phyloP scores from a whole-genome alignment of 805 yeast genomes.

The Lachancea fermentati region DNA sequence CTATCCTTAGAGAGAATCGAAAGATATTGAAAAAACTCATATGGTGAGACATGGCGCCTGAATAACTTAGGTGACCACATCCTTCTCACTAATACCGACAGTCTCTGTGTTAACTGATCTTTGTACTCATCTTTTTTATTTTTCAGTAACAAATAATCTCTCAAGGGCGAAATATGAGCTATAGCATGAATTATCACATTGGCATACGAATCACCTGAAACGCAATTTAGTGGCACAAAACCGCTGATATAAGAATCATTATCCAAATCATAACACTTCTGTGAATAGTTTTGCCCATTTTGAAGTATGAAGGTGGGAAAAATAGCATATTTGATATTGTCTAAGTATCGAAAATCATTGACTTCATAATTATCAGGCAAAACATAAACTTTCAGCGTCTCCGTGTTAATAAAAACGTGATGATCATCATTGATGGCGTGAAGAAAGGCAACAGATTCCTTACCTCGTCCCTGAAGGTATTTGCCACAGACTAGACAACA shows the following conservation, averaged over 20 bases:
- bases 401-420: constrained; percentile 55
- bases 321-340: constrained; percentile 48
- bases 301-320: constrained; percentile 44
- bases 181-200: constrained; percentile 53
- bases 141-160: constrained; percentile 41
- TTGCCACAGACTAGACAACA: constrained; percentile 72
- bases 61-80: constrained; percentile 60
- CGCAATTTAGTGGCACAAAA: constrained; percentile 56
- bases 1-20: constrained; percentile 38
- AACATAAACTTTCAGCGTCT: constrained; percentile 43
- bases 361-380: constrained; percentile 58
- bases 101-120: constrained; percentile 37
- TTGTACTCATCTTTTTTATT: constrained; percentile 11
- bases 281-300: constrained; percentile 33
- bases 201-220: constrained; percentile 46
- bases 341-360: constrained; percentile 29
- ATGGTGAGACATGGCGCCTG: constrained; percentile 60
- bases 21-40: constrained; percentile 52
- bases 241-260: constrained; percentile 52
- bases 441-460: constrained; percentile 56
- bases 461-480: constrained; percentile 62
- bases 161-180: constrained; percentile 46
- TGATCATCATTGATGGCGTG: constrained; percentile 63
- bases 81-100: constrained; percentile 47
- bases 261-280: constrained; percentile 37